A percentile compares a stretch with the other conserved stretches of the same genome.
Evolutionary conservation across 1,284 basidiomycete species (phyloP).

Genomic region (Cutaneotrichosporon sp.): DNA sequence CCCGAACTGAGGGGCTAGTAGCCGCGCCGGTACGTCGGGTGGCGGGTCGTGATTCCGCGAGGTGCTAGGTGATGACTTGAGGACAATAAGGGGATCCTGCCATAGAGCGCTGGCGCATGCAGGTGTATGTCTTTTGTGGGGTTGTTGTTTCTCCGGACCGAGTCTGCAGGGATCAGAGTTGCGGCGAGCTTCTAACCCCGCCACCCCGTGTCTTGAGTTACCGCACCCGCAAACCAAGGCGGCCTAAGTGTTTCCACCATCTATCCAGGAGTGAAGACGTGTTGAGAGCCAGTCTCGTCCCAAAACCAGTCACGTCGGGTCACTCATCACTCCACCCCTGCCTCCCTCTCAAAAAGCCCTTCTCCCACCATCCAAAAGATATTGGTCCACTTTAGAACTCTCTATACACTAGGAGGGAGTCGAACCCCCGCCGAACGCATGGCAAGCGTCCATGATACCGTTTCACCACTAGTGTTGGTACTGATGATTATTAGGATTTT

Average conservation of each 20-base stretch:
- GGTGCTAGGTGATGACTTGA: neutral
- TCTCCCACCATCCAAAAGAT: neutral
- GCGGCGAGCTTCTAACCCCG: too few relatives aligned
- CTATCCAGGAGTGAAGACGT: too few relatives aligned
- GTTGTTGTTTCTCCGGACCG: neutral
- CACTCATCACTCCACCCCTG: too few relatives aligned
- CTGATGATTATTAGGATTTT: neutral
- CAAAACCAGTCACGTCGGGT: too few relatives aligned
- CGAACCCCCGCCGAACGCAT: neutral
- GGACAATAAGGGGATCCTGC: neutral
- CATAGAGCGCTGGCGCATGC: neutral
- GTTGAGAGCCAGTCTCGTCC: too few relatives aligned
- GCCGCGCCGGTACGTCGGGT: neutral
- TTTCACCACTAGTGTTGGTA: neutral
- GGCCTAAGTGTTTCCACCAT: too few relatives aligned
- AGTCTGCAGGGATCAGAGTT: too few relatives aligned
- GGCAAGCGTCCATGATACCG: neutral
- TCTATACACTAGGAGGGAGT: constrained; percentile 3
- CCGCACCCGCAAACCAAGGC: too few relatives aligned
- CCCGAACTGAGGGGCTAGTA: neutral
- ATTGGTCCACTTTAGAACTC: too few relatives aligned
- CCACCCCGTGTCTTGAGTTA: too few relatives aligned
- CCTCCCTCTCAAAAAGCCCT: neutral
- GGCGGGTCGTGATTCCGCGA: neutral
- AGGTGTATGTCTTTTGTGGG: neutral